Base-by-base conservation (phyloP, 257 asterid species). In the Gardenia jasminoides region DNA sequence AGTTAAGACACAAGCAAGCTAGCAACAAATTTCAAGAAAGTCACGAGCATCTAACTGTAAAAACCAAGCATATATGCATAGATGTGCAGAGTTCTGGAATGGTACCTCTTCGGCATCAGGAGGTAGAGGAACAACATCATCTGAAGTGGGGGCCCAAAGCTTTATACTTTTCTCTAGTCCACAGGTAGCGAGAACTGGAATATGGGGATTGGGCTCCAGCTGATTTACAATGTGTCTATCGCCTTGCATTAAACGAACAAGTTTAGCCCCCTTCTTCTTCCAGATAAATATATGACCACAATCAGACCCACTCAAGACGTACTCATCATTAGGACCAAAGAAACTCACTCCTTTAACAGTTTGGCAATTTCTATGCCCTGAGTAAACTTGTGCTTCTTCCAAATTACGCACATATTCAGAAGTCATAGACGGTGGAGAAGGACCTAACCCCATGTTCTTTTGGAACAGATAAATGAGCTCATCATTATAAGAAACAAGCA, bases 281-380 rank as follows among this genome's bases (percentile, higher is more conserved):
- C 98, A 93, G 72, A 93, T 83, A 76, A 89, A 93, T 46, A 92
- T 85, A 70, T 86, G 92, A 70, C 97, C 97, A 76, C 97, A 93
- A 70, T 93, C 97, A 6, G 98, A 93, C 62, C 96, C 97, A 1
- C 96, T 90, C 76, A 92, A 6, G 67, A 93, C 89, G 17, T 90
- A 92, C 31, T 92, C 91, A 43, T 90, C 92, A 12, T 89, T 85
- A 15, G 93, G 92, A 39, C 97, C 98, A 43, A 90, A 89, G 89
- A 93, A 92, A 84, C 80, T 87, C 61, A 92, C 97, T 44, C 97
- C 97, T 84, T 92, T 92, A 66, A 90, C 89, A 22, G 94, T 90
- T 66, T 77, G 83, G 20, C 90, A 84, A 86, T 93, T 93, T 78
- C 93, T 85, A 44, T 92, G 96, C 68, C 96, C 97, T 0, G 88